Percentiles rank a stretch among this genome's conserved stretches.
Conservation (phyloP, 1,139 yeast species). For the Scheffersomyces lignicola region DNA sequence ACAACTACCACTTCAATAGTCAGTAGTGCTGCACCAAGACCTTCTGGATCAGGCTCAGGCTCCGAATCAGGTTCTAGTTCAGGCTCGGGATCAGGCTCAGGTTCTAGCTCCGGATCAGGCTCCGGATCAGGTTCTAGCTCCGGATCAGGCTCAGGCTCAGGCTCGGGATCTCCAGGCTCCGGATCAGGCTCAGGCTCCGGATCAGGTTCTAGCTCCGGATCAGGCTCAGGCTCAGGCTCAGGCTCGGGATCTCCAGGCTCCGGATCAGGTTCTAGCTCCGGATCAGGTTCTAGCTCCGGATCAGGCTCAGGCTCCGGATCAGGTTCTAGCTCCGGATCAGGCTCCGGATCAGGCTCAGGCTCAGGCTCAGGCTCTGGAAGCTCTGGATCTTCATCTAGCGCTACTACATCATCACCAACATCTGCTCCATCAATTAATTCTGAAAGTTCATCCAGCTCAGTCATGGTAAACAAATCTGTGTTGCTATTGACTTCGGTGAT, state of each 20-base stretch:
- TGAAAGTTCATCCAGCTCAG: background rate
- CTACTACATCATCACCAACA: background rate
- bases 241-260: background rate
- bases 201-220: background rate
- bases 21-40: background rate
- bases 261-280: background rate
- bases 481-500: background rate
- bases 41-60: background rate
- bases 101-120: too few species aligned
- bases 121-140: too few species aligned
- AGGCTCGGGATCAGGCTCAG: too few species aligned
- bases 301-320: background rate
- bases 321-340: background rate
- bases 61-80: too few species aligned
- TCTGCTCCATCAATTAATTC: background rate
- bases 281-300: background rate
- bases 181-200: too few species aligned
- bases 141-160: too few species aligned
- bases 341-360: constrained; percentile 1
- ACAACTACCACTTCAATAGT: constrained; percentile 4
- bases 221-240: background rate
- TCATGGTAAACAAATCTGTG: constrained; percentile 1
- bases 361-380: too few species aligned
- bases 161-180: background rate
- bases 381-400: too few species aligned